Percentiles rank a stretch among this genome's conserved stretches.
Evolutionary conservation across 1,284 basidiomycete species (phyloP).

Genomic region (Cutaneotrichosporon mucoides): DNA sequence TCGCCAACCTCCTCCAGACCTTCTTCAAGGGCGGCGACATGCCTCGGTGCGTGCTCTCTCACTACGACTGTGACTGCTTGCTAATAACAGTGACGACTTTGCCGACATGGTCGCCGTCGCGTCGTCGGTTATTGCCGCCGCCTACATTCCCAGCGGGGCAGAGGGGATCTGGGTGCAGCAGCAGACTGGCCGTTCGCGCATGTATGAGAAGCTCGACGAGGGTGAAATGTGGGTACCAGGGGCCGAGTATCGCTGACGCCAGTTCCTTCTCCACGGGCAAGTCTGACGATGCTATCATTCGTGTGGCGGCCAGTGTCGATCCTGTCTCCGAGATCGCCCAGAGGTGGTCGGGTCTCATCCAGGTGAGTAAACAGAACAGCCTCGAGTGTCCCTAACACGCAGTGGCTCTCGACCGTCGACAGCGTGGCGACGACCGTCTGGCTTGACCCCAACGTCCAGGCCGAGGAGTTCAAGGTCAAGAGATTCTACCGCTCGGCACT

Average conservation of each 20-base stretch:
- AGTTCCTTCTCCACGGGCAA: conserved; percentile 70
- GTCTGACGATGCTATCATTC: conserved; percentile 62
- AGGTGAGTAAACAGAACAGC: too few species aligned
- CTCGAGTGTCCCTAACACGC: too few species aligned
- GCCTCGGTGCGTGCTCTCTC: conserved; percentile 50
- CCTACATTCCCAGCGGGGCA: conserved; percentile 63
- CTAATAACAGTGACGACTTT: conserved; percentile 53
- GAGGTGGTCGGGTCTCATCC: conserved; percentile 71
- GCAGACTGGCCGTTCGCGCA: conserved; percentile 52
- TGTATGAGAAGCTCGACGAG: conserved; percentile 59
- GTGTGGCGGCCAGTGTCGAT: conserved; percentile 72
- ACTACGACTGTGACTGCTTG: neutral
- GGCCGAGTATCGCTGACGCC: neutral
- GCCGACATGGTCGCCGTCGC: conserved; percentile 62
- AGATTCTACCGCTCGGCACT: conserved; percentile 87
- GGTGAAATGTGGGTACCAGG: conserved; percentile 59
- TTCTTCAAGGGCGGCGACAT: conserved; percentile 52
- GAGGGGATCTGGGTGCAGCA: conserved; percentile 66
- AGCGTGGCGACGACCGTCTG: conserved; percentile 65
- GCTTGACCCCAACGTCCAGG: conserved; percentile 63
- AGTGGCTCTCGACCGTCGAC: conserved; percentile 49
- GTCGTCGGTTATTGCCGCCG: conserved; percentile 65
- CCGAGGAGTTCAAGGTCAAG: conserved; percentile 79
- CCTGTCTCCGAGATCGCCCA: conserved; percentile 82
- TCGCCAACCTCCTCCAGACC: conserved; percentile 61